Evolutionary conservation across 805 yeast species (phyloP), one percentile per base, ranked within the genome.

Genomic region (Yarrowia alimentaria): DNA sequence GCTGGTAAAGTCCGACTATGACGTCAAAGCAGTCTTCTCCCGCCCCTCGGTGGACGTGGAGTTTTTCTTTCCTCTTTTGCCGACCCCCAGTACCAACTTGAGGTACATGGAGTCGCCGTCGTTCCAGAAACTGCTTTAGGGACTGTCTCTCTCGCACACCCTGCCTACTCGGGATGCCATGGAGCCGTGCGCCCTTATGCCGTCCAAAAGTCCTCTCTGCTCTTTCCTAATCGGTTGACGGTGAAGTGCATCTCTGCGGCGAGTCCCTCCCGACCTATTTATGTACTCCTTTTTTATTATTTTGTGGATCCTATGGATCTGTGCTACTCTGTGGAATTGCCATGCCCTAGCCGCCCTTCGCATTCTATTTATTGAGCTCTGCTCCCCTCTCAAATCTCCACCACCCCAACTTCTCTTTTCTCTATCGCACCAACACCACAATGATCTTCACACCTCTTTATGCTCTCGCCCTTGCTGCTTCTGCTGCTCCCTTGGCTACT

Each of bases 1-100:
- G 47, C 24, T 40, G 20, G 47, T 40, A 18, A 43, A 43, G 37
- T 43, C 51, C 19, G 51, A 47, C 17, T 33, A 24, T 21, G 51
- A 47, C 16, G 40, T 47, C n/a, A 26, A 25, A 25, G 20, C 25
- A 25, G 40, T 33, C 26, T 47, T 47, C 33, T 26, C 32, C 3
- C 25, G 33, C 4, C 51, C 51, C 9, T 19, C 33, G 6, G 28
- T 47, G 5, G 51, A 47, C 16, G 31, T 47, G 4, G 51, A 47
- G 51, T 47, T 47, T 10, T 32, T 33, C 42, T 47, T 47, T 20
- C 51, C 51, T 3, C 25, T 34, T 29, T 18, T 31, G 35, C 50
- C 35, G 13, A 22, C 50, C 22, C 37, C 50, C 11, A 30, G 18
- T 6, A 24, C 37, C n/a, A 31, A 31, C 16, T 13, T 43, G 35